Conservation (phyloP, 164 flowering plant species). For the Protea cynaroides region DNA sequence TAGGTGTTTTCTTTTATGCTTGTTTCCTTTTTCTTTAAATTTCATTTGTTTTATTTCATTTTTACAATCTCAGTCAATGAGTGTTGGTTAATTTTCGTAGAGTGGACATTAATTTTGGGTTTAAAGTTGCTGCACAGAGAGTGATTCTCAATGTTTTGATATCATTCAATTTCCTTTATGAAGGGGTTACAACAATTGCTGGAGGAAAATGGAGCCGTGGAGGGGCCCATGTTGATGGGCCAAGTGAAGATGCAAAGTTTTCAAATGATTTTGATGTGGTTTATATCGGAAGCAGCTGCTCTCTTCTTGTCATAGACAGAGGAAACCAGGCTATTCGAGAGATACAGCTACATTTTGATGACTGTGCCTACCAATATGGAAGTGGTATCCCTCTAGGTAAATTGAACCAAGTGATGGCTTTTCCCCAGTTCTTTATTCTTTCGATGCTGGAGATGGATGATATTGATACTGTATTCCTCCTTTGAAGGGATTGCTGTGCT, state of each 20-base stretch:
- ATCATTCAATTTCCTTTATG: neutral
- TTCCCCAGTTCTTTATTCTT: neutral
- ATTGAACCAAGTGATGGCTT: neutral
- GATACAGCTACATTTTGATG: slow-evolving; percentile 89
- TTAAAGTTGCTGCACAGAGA: neutral
- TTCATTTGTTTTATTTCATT: neutral
- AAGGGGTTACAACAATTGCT: slow-evolving; percentile 95
- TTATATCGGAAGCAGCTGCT: slow-evolving; percentile 92
- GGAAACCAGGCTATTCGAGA: slow-evolving; percentile 87
- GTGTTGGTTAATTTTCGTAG: no score
- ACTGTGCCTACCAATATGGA: slow-evolving; percentile 83
- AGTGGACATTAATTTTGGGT: neutral
- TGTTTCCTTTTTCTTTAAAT: neutral
- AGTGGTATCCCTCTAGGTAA: slow-evolving; percentile 77
- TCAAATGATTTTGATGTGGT: slow-evolving; percentile 92
- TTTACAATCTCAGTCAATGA: neutral
- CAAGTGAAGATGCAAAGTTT: slow-evolving; percentile 92
- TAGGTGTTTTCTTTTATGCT: neutral
- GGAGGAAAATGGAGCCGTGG: slow-evolving; percentile 80
- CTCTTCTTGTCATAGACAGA: slow-evolving; percentile 86
- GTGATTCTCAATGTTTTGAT: neutral
- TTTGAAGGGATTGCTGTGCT: slow-evolving; percentile 81
- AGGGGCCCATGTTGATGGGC: slow-evolving; percentile 85
- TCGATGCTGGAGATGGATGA: neutral
- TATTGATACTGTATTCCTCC: neutral